A percentile compares a stretch with the other conserved stretches of the same genome.
phyloP scores from a whole-genome alignment of 2,329 filamentous ascomycete species.

The Nannizziopsis barbatae region DNA sequence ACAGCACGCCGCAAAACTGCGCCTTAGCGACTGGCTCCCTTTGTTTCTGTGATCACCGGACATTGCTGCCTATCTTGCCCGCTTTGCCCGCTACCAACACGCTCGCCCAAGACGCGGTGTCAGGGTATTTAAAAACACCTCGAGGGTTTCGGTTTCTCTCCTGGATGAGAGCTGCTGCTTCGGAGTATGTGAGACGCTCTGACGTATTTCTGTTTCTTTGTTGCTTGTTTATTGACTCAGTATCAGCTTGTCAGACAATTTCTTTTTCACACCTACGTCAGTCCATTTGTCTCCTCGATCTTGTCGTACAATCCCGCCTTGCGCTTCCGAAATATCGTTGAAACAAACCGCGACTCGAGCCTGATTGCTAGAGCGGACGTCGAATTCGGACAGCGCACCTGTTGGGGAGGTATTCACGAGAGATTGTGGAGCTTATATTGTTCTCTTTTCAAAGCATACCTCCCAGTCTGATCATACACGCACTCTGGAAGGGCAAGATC shows the following conservation, averaged over 20 bases:
- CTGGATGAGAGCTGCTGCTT: conserved; percentile 3
- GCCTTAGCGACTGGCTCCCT: background rate
- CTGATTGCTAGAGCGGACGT: background rate
- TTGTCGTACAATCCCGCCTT: background rate
- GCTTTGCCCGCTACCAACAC: background rate
- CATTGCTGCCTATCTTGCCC: conserved; percentile 4
- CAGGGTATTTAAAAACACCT: conserved; percentile 3
- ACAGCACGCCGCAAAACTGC: background rate
- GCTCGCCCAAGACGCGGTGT: background rate
- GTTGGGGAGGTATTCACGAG: background rate
- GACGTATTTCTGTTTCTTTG: background rate
- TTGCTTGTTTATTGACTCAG: background rate
- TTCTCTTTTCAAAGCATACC: background rate
- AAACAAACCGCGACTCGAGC: conserved; percentile 1
- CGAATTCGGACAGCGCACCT: conserved; percentile 1
- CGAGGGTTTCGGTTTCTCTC: conserved; percentile 1
- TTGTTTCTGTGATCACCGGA: background rate
- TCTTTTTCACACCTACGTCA: background rate
- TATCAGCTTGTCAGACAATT: background rate
- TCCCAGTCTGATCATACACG: conserved; percentile 20
- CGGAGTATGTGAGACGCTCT: background rate
- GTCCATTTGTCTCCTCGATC: background rate
- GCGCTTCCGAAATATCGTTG: background rate
- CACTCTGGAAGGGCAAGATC: conserved; percentile 34
- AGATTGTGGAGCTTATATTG: too few species aligned